A percentile compares a stretch with the other conserved stretches of the same genome.
Conservation (phyloP, 73 alveolate species). For the Symbiodinium natans region DNA sequence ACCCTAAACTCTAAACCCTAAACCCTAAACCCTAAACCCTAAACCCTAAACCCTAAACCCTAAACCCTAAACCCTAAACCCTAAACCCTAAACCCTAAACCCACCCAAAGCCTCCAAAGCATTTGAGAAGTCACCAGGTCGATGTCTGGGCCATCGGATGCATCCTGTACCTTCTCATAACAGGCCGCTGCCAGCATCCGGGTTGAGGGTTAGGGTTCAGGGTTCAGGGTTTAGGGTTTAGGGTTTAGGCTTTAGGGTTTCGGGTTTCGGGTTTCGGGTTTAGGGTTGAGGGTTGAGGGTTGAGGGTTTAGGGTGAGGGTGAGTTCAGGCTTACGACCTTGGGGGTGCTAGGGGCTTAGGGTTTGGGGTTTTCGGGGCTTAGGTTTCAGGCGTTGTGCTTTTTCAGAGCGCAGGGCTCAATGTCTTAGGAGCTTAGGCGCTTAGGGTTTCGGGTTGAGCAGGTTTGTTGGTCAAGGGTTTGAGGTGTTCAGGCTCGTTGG, state of each 20-base stretch:
- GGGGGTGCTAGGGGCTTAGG: background rate
- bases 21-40: no score
- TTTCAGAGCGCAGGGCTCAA: no score
- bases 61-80: no score
- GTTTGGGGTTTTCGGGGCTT: background rate
- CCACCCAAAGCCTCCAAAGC: background rate
- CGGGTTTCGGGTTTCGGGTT: background rate
- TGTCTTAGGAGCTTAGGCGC: no score
- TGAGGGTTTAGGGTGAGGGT: background rate
- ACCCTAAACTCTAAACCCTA: no score
- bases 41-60: no score
- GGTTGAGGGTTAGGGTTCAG: background rate
- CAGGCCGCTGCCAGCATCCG: background rate
- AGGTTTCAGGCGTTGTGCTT: background rate
- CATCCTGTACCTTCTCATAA: constrained; percentile 50
- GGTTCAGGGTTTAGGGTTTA: background rate
- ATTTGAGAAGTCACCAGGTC: constrained; percentile 8
- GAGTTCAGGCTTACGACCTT: background rate
- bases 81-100: background rate
- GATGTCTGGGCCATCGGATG: constrained; percentile 75
- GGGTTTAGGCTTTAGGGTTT: no score
- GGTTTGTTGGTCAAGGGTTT: no score
- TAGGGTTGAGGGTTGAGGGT: background rate
- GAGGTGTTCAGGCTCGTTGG: no score
- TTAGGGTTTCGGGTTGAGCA: no score